Conservation (phyloP, 257 asterid species). For the Capsicum rhomboideum region DNA sequence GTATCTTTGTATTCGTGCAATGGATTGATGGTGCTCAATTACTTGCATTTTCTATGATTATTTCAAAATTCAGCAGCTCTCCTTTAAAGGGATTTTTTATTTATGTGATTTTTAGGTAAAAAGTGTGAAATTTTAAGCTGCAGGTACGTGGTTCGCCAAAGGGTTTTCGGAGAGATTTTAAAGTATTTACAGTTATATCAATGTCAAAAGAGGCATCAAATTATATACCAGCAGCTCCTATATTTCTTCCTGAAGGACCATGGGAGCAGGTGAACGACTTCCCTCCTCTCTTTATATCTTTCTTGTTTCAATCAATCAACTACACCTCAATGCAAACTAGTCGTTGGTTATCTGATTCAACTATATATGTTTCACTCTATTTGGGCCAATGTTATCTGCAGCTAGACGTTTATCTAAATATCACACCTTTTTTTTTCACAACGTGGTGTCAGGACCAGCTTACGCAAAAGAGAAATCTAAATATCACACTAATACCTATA, state of each 20-base stretch:
- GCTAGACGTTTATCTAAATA: not conserved
- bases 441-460: not conserved
- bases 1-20: too few relatives aligned
- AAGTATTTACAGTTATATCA: conserved; percentile 38
- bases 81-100: not conserved
- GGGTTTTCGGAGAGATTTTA: conserved; percentile 18
- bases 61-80: not conserved
- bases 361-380: not conserved
- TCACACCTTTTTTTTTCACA: not conserved
- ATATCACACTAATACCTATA: not conserved
- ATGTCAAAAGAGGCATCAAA: conserved; percentile 35
- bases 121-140: conserved; percentile 10
- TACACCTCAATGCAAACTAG: not conserved
- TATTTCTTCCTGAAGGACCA: conserved; percentile 78
- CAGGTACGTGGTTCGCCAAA: conserved; percentile 26
- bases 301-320: not conserved
- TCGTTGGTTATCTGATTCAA: not conserved
- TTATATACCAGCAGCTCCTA: conserved; percentile 89
- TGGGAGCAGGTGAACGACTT: conserved; percentile 57
- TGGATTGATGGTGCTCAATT: not conserved
- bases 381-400: not conserved
- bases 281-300: not conserved
- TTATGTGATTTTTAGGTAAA: not conserved
- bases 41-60: not conserved
- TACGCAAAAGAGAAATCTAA: not conserved